Percentiles rank a stretch among this genome's conserved stretches.
Conservation (phyloP, 1,284 basidiomycete species). For the Sutorius eximius region DNA sequence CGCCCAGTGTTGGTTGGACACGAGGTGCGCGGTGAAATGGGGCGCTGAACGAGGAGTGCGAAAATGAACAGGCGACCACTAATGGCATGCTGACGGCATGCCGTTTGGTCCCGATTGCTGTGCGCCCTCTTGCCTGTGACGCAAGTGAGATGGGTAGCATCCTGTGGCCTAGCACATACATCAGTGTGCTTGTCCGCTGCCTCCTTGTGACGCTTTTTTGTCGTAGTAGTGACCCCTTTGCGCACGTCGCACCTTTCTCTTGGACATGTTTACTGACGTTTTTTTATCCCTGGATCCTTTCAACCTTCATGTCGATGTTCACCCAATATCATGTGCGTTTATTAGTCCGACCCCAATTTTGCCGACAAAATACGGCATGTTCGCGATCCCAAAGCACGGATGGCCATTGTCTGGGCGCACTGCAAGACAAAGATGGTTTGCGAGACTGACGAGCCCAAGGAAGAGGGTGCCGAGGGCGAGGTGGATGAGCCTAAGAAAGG, state of each 20-base stretch:
- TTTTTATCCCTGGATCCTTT: constrained; percentile 45
- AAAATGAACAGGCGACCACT: constrained; percentile 45
- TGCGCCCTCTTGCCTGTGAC: constrained; percentile 52
- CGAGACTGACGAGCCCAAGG: constrained; percentile 84
- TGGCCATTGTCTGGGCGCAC: constrained; percentile 82
- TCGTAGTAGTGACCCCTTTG: constrained; percentile 31
- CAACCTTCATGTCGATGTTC: constrained; percentile 24
- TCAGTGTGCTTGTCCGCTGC: constrained; percentile 49
- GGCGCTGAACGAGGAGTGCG: constrained; percentile 92
- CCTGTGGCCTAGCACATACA: constrained; percentile 54
- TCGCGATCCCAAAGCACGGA: constrained; percentile 85
- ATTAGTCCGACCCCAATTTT: constrained; percentile 79
- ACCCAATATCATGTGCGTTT: constrained; percentile 33
- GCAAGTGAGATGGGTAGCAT: constrained; percentile 51
- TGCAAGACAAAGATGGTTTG: constrained; percentile 87
- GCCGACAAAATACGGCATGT: constrained; percentile 82
- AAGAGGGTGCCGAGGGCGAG: constrained; percentile 78
- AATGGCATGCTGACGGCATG: constrained; percentile 35
- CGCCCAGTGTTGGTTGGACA: constrained; percentile 75
- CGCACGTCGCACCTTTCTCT: constrained; percentile 36
- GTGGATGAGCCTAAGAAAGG: constrained; percentile 76
- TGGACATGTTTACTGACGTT: constrained; percentile 58
- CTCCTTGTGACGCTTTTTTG: constrained; percentile 50
- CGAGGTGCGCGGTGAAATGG: constrained; percentile 88
- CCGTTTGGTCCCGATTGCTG: constrained; percentile 41